Evolutionary conservation across 176 grass and related monocot species (phyloP), one percentile per base, ranked within the genome.

Genomic region (Hsuehochloa calcarea): DNA sequence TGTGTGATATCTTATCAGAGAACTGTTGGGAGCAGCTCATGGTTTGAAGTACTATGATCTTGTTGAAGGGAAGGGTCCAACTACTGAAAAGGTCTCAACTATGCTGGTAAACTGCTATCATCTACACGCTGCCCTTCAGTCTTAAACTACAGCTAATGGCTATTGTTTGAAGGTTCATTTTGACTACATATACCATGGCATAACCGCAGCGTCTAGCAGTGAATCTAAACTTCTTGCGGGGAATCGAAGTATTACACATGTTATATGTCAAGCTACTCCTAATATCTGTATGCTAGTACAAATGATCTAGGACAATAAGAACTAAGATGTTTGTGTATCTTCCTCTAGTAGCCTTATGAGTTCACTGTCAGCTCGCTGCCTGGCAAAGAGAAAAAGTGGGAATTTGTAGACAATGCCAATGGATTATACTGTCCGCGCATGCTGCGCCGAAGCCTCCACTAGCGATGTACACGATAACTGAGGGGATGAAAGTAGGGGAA

Each of bases 401-500:
- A 98, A 11, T 98, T 97, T 52, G 93, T 77, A 12, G 95, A 98
- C 65, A 98, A 85, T 20, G 85, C 95, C 59, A 98, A 98, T 52
- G 95, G 91, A 41, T 63, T 95, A 74, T 98, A 88, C 94, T n/a
- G n/a, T 98, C 95, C 29, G 95, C 91, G 0, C 95, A 98, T 77
- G 93, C 95, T 14, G 85, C 95, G 19, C 95, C 95, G 2, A 98
- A 98, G 78, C 95, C 95, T 46, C 95, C 95, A 11, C 54, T 80
- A 0, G 93, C 91, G 6, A 81, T 98, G 83, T 98, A 98, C 82
- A 85, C 83, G 5, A 85, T 98, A 72, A 95, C 95, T 3, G 93
- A 98, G 87, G 95, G 95, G 61, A 98, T 98, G 93, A 98, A 92
- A 90, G 91, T 98, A 10, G 95, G 34, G 95, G 92, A 14, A 98